These are phyloP conservation scores for Termitomyces heimii DNA, from an alignment of 768 basidiomycete species.

Conservation along the genomic window DNA sequence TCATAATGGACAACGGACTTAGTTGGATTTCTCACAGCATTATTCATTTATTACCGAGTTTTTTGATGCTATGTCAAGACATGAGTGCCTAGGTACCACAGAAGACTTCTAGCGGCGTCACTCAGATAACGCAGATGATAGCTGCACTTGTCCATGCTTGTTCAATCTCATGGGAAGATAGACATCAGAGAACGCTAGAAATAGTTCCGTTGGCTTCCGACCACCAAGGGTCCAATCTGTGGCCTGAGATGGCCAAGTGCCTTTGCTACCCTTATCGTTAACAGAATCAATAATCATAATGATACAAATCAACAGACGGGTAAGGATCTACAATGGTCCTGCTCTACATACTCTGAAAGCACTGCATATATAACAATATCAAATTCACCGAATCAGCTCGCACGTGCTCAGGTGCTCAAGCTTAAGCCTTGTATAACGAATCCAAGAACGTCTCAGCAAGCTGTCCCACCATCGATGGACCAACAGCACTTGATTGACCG, in stretches of 20 bases:
- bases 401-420: neutral
- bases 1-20: too few species aligned
- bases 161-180: neutral
- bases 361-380: neutral
- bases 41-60: neutral
- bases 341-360: neutral
- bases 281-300: neutral
- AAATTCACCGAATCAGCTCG: neutral
- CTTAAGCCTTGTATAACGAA: conserved; percentile 71
- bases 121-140: neutral
- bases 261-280: neutral
- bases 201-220: neutral
- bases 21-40: neutral
- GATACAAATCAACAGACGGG: neutral
- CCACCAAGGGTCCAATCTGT: neutral
- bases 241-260: neutral
- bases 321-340: neutral
- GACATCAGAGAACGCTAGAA: neutral
- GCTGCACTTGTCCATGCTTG: neutral
- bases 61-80: neutral
- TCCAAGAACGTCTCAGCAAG: conserved; percentile 80
- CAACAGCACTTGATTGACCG: conserved; percentile 76
- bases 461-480: conserved; percentile 73
- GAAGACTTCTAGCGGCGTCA: neutral
- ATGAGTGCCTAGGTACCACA: neutral